Evolutionary conservation across 768 basidiomycete species (phyloP).

Genomic region (Psilocybe cubensis): DNA sequence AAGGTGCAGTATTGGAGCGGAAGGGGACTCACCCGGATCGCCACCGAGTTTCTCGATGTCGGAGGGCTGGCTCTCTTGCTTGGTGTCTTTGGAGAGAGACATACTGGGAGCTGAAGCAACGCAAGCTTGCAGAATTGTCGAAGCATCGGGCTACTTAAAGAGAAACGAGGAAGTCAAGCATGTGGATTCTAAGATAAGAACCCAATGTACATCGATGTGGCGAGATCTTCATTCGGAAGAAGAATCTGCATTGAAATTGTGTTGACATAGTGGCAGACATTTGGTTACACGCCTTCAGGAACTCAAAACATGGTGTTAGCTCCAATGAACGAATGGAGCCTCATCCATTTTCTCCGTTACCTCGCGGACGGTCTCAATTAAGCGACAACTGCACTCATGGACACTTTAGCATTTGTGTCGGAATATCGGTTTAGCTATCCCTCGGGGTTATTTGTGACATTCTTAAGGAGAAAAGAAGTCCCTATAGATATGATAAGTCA

Average conservation of each 20-base stretch:
- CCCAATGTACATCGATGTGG: conserved; percentile 13
- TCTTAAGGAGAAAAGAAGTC: background rate
- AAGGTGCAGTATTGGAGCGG: background rate
- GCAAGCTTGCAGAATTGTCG: conserved; percentile 20
- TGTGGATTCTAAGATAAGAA: conserved; percentile 32
- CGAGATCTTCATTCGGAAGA: conserved; percentile 16
- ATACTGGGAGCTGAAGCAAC: conserved; percentile 30
- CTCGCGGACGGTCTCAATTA: conserved; percentile 16
- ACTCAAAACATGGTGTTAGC: conserved; percentile 13
- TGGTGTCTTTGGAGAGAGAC: conserved; percentile 32
- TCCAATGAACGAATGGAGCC: conserved; percentile 11
- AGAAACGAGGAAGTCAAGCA: conserved; percentile 19
- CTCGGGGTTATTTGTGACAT: conserved; percentile 6
- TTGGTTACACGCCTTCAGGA: conserved; percentile 25
- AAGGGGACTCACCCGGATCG: conserved; percentile 14
- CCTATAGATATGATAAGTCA: background rate
- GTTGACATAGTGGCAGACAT: conserved; percentile 2
- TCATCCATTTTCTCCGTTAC: conserved; percentile 15
- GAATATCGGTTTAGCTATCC: background rate
- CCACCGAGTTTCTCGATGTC: conserved; percentile 33
- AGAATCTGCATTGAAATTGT: conserved; percentile 10
- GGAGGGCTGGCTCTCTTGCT: conserved; percentile 27
- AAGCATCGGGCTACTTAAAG: conserved; percentile 31
- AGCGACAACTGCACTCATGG: conserved; percentile 11
- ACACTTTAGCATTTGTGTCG: background rate